Conservation (phyloP, 768 basidiomycete species). For the Chalciporus piperatus region DNA sequence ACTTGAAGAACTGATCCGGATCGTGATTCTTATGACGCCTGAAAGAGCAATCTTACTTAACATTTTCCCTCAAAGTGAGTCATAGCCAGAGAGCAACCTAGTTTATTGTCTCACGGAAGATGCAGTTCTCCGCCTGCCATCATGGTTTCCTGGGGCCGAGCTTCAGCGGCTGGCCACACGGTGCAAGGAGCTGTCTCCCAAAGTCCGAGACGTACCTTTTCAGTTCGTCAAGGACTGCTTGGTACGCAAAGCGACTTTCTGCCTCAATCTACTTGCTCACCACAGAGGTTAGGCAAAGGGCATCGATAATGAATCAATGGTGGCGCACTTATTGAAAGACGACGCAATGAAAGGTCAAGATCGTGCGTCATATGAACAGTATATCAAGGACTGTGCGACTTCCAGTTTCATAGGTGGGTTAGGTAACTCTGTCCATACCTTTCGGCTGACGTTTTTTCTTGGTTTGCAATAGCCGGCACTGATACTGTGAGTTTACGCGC, state of each 20-base stretch:
- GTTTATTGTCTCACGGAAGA: neutral
- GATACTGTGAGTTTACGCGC: constrained; percentile 10
- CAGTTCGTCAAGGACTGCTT: constrained; percentile 22
- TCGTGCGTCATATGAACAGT: constrained; percentile 13
- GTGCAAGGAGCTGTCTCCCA: constrained; percentile 9
- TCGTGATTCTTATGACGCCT: constrained; percentile 13
- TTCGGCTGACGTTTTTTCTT: neutral
- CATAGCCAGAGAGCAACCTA: neutral
- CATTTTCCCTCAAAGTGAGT: constrained; percentile 22
- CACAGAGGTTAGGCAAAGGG: constrained; percentile 14
- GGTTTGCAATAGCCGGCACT: constrained; percentile 10
- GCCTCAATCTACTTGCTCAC: neutral
- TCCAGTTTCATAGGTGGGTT: constrained; percentile 22
- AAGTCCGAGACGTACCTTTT: constrained; percentile 19
- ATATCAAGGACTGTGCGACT: constrained; percentile 15
- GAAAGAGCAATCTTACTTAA: constrained; percentile 18
- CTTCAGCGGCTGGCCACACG: constrained; percentile 8
- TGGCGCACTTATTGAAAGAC: constrained; percentile 14
- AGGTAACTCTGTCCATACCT: neutral
- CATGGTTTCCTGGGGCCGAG: constrained; percentile 17
- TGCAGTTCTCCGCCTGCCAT: constrained; percentile 18
- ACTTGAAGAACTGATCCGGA: constrained; percentile 11
- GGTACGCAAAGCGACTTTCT: constrained; percentile 3
- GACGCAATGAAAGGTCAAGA: neutral
- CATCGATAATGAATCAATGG: constrained; percentile 22